These are phyloP conservation scores for Dichotomopilus funicola DNA, from an alignment of 2,329 filamentous ascomycete species.

Conservation along the genomic window DNA sequence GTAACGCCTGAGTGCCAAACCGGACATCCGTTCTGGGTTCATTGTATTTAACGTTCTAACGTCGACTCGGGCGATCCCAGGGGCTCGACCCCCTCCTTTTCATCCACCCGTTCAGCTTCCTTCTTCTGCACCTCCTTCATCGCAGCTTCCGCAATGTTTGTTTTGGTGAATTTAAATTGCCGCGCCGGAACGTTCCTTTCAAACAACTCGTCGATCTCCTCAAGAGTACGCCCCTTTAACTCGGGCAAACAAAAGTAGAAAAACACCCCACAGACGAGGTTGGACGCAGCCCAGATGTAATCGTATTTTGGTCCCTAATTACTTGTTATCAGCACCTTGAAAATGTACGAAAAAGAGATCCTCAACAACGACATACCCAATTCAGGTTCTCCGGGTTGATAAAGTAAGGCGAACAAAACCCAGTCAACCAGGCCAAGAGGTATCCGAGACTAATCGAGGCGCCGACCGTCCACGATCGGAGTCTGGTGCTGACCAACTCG, in stretches of 20 bases:
- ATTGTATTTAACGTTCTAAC: no score
- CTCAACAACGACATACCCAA: slow-evolving; percentile 26
- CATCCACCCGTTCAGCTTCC: not conserved
- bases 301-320: slow-evolving; percentile 36
- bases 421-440: slow-evolving; percentile 40
- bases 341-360: not conserved
- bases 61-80: slow-evolving; percentile 9
- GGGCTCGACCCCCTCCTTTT: slow-evolving; percentile 8
- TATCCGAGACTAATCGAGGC: slow-evolving; percentile 42
- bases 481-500: slow-evolving; percentile 38
- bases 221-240: slow-evolving; percentile 27
- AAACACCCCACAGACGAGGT: slow-evolving; percentile 27
- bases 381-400: slow-evolving; percentile 38
- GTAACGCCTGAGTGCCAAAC: no score
- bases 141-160: slow-evolving; percentile 24
- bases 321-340: not conserved
- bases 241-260: slow-evolving; percentile 29
- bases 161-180: slow-evolving; percentile 27
- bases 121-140: slow-evolving; percentile 20
- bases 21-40: no score
- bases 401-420: slow-evolving; percentile 41
- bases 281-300: slow-evolving; percentile 37
- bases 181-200: slow-evolving; percentile 23
- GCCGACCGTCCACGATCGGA: slow-evolving; percentile 44
- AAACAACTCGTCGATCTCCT: slow-evolving; percentile 31